Conservation (phyloP, 768 basidiomycete species). For the Panaeolus papilionaceus region DNA sequence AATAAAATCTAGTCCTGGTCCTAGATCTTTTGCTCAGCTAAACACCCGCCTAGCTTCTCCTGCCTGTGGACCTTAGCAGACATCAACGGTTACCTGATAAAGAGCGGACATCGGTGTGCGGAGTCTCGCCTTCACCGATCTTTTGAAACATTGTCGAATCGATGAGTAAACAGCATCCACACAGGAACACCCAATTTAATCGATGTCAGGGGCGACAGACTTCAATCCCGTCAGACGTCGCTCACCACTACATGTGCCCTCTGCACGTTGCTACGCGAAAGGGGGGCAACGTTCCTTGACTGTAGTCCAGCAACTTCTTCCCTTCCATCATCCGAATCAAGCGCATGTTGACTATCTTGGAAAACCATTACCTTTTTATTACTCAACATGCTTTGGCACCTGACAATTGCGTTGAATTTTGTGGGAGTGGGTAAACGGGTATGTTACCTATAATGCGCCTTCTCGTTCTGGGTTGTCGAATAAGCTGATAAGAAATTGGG, state of each 20-base stretch:
- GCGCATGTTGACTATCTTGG: neutral
- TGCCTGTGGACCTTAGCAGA: neutral
- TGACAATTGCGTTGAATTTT: neutral
- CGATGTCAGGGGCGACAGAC: neutral
- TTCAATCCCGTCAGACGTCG: neutral
- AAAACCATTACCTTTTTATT: neutral
- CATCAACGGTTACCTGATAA: neutral
- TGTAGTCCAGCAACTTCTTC: neutral
- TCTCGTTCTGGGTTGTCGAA: neutral
- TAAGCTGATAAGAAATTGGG: neutral
- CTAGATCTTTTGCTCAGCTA: neutral
- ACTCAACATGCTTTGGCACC: neutral
- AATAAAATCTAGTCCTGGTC: neutral
- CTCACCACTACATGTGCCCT: neutral
- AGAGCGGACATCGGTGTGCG: neutral
- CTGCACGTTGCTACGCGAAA: neutral
- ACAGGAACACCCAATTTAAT: neutral
- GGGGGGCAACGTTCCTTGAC: neutral
- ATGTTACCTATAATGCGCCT: neutral
- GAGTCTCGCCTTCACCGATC: neutral
- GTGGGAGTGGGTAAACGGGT: neutral
- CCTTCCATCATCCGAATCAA: neutral
- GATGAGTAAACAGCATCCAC: neutral
- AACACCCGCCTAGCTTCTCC: neutral
- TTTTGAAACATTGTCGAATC: constrained; percentile 1